A percentile compares a stretch with the other conserved stretches of the same genome.
These are phyloP conservation scores for Ogataea hybrid DNA, from an alignment of 1,139 yeast genomes.

Conservation along the genomic window DNA sequence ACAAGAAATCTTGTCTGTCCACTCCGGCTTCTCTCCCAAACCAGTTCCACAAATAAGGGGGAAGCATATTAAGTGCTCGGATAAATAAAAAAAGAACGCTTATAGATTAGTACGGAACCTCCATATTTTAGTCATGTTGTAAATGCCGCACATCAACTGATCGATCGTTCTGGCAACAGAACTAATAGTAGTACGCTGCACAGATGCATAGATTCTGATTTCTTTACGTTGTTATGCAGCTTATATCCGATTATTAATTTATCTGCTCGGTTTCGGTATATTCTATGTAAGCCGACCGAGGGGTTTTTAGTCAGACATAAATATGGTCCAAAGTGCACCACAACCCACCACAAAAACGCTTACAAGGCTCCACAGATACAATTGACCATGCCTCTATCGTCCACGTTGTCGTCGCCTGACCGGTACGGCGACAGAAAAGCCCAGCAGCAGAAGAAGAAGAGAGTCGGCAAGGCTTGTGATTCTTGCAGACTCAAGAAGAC, in stretches of 20 bases:
- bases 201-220: not conserved
- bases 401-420: constrained; percentile 9
- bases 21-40: not conserved
- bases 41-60: not conserved
- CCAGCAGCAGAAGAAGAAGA: constrained; percentile 45
- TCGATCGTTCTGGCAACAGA: not conserved
- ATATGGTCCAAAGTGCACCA: not conserved
- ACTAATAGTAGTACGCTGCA: not conserved
- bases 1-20: not conserved
- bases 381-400: not conserved
- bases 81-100: not conserved
- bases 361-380: not conserved
- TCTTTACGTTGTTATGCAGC: not conserved
- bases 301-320: constrained; percentile 2
- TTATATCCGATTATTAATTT: constrained; percentile 4
- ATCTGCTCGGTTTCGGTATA: constrained; percentile 8
- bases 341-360: not conserved
- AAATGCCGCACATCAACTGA: constrained; percentile 1
- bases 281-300: constrained; percentile 1
- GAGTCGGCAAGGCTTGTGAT: constrained; percentile 83
- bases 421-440: constrained; percentile 8
- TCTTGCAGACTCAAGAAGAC: constrained; percentile 74
- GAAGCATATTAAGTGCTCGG: not conserved
- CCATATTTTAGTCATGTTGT: not conserved
- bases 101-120: not conserved